phyloP scores from a whole-genome alignment of 2,329 filamentous ascomycete species.

The Pseudocercospora eumusae region DNA sequence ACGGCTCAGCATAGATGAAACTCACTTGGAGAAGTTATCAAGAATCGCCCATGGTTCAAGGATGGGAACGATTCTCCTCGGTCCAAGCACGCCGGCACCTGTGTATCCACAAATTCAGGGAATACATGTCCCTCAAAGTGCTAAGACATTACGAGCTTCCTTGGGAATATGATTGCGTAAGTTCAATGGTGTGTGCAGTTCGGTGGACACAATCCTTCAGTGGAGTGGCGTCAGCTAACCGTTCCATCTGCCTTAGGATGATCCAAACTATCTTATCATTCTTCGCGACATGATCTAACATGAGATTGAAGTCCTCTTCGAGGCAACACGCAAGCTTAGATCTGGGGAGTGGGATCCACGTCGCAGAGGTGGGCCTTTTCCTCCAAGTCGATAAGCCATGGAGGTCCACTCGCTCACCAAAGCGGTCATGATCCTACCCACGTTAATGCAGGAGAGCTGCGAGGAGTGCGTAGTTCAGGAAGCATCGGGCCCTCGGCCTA shows the following conservation, averaged over 20 bases:
- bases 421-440: not conserved
- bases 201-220: not conserved
- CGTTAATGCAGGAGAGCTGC: not conserved
- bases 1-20: not conserved
- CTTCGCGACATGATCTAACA: not conserved
- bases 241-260: not conserved
- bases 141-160: not conserved
- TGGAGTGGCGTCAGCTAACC: not conserved
- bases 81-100: not conserved
- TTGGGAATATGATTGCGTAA: not conserved
- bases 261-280: not conserved
- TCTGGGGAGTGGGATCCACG: not conserved
- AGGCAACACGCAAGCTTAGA: not conserved
- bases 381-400: not conserved
- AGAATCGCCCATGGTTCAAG: not conserved
- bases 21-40: not conserved
- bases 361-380: not conserved
- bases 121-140: not conserved
- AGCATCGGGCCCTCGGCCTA: no score
- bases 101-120: not conserved
- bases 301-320: not conserved
- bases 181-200: not conserved
- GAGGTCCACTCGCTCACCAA: not conserved
- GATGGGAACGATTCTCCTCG: not conserved
- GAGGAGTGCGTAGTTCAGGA: not conserved